Conservation (phyloP, 345 rosid species). For the Noccaea caerulescens region DNA sequence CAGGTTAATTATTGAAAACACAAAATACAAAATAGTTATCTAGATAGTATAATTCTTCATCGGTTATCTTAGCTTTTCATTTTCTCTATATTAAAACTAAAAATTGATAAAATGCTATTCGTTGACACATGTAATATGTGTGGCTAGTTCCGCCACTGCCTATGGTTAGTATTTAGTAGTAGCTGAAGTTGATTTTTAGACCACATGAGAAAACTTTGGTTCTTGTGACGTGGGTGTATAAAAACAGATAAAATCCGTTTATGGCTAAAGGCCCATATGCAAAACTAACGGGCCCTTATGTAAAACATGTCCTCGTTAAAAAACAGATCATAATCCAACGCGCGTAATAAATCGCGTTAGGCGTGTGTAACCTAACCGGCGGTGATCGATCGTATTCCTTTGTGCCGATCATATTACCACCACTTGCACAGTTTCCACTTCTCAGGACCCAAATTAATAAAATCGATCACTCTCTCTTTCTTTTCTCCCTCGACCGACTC, state of each 20-base stretch:
- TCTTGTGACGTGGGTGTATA: not conserved
- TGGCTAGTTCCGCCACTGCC: too few species aligned
- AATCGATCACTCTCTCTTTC: not conserved
- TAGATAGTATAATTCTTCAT: too few species aligned
- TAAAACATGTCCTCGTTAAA: not conserved
- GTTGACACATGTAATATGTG: too few species aligned
- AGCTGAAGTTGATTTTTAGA: not conserved
- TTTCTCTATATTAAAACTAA: too few species aligned
- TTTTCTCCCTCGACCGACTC: not conserved
- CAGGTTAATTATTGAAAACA: too few species aligned
- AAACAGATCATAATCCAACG: conserved; percentile 6
- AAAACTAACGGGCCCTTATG: conserved; percentile 4
- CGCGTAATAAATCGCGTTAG: conserved; percentile 13
- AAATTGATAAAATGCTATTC: too few species aligned
- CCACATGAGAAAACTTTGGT: not conserved
- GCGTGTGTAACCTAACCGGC: conserved; percentile 30
- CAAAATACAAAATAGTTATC: too few species aligned
- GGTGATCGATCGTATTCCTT: conserved; percentile 16
- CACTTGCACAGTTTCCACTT: not conserved
- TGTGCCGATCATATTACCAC: conserved; percentile 9
- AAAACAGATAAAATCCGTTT: not conserved
- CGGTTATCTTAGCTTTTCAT: too few species aligned
- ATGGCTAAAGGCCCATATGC: not conserved
- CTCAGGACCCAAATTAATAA: too few species aligned
- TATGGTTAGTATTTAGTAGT: too few species aligned